Conservation (phyloP, 176 grass and related monocot genomes). For the Aegilops longissima region DNA sequence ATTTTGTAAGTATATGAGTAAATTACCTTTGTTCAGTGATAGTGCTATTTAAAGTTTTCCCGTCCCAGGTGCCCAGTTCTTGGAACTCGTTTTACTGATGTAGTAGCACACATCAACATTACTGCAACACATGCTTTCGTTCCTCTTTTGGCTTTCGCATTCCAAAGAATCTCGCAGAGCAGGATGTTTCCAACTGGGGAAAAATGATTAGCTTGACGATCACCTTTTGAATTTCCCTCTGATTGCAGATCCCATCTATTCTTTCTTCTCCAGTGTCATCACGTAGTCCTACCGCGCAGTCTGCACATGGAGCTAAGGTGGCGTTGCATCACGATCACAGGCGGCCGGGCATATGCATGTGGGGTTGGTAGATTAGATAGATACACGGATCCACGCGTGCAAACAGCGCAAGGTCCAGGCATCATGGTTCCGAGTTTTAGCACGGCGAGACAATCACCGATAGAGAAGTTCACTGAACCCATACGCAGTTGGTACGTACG, state of each 20-base stretch:
- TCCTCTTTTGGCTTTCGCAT: too few relatives aligned
- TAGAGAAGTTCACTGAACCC: neutral
- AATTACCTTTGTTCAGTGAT: neutral
- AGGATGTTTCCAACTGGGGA: neutral
- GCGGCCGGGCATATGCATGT: neutral
- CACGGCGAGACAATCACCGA: too few relatives aligned
- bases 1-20: conserved; percentile 32
- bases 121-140: neutral
- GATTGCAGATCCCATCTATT: conserved; percentile 12
- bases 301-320: conserved; percentile 24
- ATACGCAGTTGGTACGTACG: too few relatives aligned
- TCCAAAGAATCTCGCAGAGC: neutral
- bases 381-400: conserved; percentile 13
- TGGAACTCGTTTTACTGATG: too few relatives aligned
- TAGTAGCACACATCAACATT: neutral
- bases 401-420: neutral
- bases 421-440: neutral
- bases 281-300: conserved; percentile 2
- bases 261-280: conserved; percentile 18
- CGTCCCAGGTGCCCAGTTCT: neutral
- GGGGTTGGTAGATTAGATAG: conserved; percentile 25
- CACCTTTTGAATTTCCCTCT: neutral
- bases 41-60: neutral
- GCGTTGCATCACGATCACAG: neutral
- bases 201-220: neutral